Evolutionary conservation across 164 flowering plant genomes (phyloP).

Genomic region (Akebia trifoliata): DNA sequence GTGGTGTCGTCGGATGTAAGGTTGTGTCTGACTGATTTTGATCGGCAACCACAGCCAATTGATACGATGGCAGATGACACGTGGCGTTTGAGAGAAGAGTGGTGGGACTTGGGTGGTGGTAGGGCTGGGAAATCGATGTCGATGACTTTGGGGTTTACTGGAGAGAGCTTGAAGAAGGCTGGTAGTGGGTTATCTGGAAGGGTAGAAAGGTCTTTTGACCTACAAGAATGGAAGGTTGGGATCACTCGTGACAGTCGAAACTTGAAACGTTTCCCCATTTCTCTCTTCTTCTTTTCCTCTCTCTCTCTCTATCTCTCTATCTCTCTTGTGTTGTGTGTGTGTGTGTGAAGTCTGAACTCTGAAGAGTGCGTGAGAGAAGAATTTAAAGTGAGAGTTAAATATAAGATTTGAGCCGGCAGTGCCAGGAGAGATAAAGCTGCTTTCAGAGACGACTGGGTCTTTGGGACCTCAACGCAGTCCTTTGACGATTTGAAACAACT

Average conservation of each 20-base stretch:
- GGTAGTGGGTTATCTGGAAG: conserved; percentile 22
- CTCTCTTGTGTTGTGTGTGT: neutral
- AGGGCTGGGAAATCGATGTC: conserved; percentile 18
- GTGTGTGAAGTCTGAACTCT: neutral
- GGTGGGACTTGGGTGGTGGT: conserved; percentile 18
- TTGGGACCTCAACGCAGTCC: too few relatives aligned
- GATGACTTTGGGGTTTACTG: conserved; percentile 18
- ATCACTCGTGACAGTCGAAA: conserved; percentile 25
- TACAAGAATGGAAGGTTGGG: conserved; percentile 33
- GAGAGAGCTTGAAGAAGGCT: conserved; percentile 12
- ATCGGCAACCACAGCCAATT: conserved; percentile 17
- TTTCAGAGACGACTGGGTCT: too few relatives aligned
- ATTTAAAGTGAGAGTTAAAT: too few relatives aligned
- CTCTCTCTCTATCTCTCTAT: conserved; percentile 2
- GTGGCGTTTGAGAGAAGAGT: conserved; percentile 13
- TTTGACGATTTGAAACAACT: too few relatives aligned
- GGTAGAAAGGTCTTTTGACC: conserved; percentile 23
- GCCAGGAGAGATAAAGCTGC: too few relatives aligned
- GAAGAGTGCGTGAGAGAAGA: too few relatives aligned
- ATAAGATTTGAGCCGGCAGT: too few relatives aligned
- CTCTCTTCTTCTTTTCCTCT: conserved; percentile 5
- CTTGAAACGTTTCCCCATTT: conserved; percentile 40
- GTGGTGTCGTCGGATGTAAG: neutral
- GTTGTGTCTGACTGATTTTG: neutral
- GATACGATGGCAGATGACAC: conserved; percentile 15